Conservation (phyloP, 1,284 basidiomycete genomes). For the Mrakiaceae sp. region DNA sequence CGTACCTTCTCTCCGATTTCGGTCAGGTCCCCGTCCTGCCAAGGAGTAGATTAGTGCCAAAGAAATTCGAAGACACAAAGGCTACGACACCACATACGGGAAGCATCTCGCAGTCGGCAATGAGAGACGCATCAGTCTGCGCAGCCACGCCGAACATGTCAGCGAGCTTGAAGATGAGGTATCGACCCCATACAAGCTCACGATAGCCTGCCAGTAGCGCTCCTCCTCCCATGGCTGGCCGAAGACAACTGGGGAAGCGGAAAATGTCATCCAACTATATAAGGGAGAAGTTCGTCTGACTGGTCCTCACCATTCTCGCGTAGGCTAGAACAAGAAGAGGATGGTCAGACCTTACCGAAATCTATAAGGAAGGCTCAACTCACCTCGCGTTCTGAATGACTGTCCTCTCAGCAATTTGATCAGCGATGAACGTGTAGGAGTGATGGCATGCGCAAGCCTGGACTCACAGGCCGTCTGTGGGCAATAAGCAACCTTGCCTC, state of each 20-base stretch:
- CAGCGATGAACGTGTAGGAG: too few species aligned
- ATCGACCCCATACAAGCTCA: too few species aligned
- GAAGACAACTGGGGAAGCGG: constrained; percentile 42
- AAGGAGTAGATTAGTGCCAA: neutral
- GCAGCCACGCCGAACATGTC: too few species aligned
- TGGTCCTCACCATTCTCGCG: constrained; percentile 28
- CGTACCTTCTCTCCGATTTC: constrained; percentile 53
- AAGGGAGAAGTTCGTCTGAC: neutral
- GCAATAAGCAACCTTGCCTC: constrained; percentile 66
- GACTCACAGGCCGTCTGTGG: constrained; percentile 55
- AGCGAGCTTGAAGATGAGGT: too few species aligned
- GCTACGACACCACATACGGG: constrained; percentile 55
- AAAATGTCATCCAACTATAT: constrained; percentile 25
- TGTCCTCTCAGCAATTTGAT: too few species aligned
- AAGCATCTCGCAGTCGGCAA: constrained; percentile 56
- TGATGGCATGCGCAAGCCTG: too few species aligned
- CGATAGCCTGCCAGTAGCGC: constrained; percentile 53
- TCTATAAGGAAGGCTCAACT: too few species aligned
- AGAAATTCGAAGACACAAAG: neutral
- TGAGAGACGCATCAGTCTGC: constrained; percentile 45
- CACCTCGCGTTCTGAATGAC: constrained; percentile 61
- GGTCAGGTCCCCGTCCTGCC: constrained; percentile 7
- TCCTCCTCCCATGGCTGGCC: constrained; percentile 56
- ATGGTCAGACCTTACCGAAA: neutral
- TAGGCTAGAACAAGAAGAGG: constrained; percentile 36